These are phyloP conservation scores for Falciphora oryzae DNA, from an alignment of 2,329 filamentous ascomycete species.

Conservation along the genomic window DNA sequence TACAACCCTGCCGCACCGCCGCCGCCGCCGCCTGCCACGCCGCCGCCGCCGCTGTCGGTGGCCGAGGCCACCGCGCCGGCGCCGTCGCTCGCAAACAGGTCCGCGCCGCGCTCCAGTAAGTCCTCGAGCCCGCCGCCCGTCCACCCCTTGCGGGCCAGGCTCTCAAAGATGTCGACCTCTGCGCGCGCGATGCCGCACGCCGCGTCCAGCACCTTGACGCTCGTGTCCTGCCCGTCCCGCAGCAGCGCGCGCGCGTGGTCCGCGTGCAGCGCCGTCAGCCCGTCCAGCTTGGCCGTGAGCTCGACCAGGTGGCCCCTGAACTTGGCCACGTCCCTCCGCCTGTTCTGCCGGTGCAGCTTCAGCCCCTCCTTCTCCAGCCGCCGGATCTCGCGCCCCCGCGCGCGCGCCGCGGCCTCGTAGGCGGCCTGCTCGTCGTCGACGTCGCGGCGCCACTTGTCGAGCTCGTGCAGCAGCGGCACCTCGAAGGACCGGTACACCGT, in stretches of 20 bases:
- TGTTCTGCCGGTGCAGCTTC: slow-evolving; percentile 52
- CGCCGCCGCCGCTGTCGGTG: slow-evolving; percentile 14
- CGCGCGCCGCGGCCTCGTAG: slow-evolving; percentile 50
- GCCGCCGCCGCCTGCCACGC: slow-evolving; percentile 25
- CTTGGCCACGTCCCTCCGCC: slow-evolving; percentile 53
- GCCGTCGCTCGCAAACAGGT: slow-evolving; percentile 35
- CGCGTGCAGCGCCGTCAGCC: slow-evolving; percentile 53
- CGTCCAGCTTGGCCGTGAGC: slow-evolving; percentile 57
- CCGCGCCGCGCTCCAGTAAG: slow-evolving; percentile 56
- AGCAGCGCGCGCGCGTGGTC: slow-evolving; percentile 55
- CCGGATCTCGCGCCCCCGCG: slow-evolving; percentile 54
- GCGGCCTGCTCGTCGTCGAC: slow-evolving; percentile 60
- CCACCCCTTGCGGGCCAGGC: slow-evolving; percentile 62
- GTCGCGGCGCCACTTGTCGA: slow-evolving; percentile 58
- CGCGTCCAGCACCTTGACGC: slow-evolving; percentile 55
- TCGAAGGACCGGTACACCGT: slow-evolving; percentile 64
- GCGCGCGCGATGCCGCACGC: slow-evolving; percentile 60
- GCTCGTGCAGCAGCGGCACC: slow-evolving; percentile 62
- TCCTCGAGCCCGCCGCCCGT: slow-evolving; percentile 61
- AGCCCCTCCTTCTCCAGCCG: slow-evolving; percentile 60
- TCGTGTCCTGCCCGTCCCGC: slow-evolving; percentile 60
- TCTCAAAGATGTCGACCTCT: slow-evolving; percentile 65
- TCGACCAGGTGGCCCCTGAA: slow-evolving; percentile 60
- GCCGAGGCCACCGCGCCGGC: slow-evolving; percentile 13
- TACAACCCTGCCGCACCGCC: slow-evolving; percentile 16